Evolutionary conservation across 140 eudicot species (phyloP).

Genomic region (Flaveria floridana): DNA sequence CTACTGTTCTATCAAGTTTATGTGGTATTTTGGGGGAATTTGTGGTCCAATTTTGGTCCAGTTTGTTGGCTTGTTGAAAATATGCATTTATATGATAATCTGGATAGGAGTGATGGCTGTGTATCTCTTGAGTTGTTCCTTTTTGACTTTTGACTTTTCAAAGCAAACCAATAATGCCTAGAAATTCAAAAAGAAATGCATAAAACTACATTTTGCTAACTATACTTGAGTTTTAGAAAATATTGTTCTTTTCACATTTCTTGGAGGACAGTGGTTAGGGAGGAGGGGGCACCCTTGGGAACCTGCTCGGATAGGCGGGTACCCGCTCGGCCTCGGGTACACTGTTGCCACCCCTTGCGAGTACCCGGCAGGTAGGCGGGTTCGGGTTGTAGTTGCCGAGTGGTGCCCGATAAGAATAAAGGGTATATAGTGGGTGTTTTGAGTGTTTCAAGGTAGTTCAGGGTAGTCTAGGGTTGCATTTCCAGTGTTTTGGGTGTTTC

Average conservation of each 20-base stretch:
- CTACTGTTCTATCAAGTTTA: constrained; percentile 6
- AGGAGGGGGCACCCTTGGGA: too few relatives aligned
- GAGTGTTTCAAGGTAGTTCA: too few relatives aligned
- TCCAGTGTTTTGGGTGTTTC: too few relatives aligned
- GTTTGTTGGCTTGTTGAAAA: constrained; percentile 21
- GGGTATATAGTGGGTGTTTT: too few relatives aligned
- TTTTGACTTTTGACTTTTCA: constrained; percentile 19
- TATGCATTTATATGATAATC: constrained; percentile 1
- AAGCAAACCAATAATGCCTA: not conserved
- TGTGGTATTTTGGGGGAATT: not conserved
- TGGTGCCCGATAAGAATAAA: too few relatives aligned
- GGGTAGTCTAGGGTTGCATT: too few relatives aligned
- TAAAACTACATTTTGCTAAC: not conserved
- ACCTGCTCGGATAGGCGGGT: too few relatives aligned
- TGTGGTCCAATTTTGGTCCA: not conserved
- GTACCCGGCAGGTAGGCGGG: too few relatives aligned
- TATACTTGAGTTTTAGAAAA: not conserved
- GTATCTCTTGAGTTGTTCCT: constrained; percentile 4
- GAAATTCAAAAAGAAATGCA: not conserved
- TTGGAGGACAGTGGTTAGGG: not conserved
- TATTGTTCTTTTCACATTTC: not conserved
- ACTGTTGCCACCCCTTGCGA: too few relatives aligned
- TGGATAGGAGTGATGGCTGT: not conserved
- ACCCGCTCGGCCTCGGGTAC: too few relatives aligned
- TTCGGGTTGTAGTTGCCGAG: too few relatives aligned